Base-by-base conservation (phyloP, 768 basidiomycete species). In the Hygrophorus russula region DNA sequence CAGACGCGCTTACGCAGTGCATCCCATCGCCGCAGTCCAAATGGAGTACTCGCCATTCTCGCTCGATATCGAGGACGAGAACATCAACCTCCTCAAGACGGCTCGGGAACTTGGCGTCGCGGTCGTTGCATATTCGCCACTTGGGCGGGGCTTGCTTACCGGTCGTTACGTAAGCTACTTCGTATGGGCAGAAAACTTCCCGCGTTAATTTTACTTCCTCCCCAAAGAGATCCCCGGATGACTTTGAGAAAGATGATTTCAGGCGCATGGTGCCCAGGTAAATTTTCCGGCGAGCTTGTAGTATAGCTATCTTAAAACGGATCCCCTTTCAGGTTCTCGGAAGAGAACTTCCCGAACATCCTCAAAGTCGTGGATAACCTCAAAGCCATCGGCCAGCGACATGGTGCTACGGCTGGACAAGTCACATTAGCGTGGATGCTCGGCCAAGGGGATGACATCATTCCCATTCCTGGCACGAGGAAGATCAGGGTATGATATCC, bases 31-130 rank as follows among this genome's bases (percentile, higher is more conserved):
- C 1, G 68, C 69, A 0, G 54, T 75, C 8, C 69, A 76, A 54
- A 60, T 73, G 24, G 72, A 76, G 46, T 75, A 73, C 49, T 71
- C 70, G 0, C 66, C 73, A 1, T 71, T 74, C 51, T 63, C 61
- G 3, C 59, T 74, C 6, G 67, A 69, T 31, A 66, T 73, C 40
- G 72, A 74, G 49, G 60, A 67, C 44, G 56, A 61, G 6, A 61
- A 65, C 46, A 63, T 70, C 28, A 59, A 49, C 2, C 50, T 76
- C 1, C 53, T 73, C 30, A 55, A 64, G 20, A 66, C 71, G 0
- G 65, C 65, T 10, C 56, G 71, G 15, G 74, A 76, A 49, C 58
- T 76, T 5, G 71, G 72, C 10, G 62, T 74, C 32, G 59, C 66
- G 35, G 61, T 73, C 15, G 58, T 78, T 8, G 70, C 71, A 1